Conservation (phyloP, 73 alveolate species). For the Paramecium pentaurelia region DNA sequence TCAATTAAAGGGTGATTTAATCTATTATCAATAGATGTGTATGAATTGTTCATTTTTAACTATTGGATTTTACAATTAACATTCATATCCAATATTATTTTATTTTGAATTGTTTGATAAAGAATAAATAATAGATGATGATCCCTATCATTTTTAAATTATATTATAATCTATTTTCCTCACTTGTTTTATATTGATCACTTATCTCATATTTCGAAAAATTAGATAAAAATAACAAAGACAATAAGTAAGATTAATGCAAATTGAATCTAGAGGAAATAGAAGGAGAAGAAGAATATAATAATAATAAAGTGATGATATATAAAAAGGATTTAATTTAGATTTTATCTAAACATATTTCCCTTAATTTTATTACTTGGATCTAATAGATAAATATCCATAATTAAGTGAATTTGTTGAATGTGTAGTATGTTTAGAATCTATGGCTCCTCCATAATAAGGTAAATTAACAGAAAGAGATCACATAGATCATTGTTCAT, state of each 20-base stretch:
- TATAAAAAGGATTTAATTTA: not conserved
- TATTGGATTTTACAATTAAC: conserved; percentile 11
- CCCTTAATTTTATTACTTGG: not conserved
- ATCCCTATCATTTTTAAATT: not conserved
- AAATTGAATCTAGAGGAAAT: not conserved
- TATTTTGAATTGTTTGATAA: conserved; percentile 22
- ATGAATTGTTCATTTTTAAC: not conserved
- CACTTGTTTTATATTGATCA: not conserved
- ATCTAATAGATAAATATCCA: conserved; percentile 25
- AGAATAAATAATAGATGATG: not conserved
- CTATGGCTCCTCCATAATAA: not conserved
- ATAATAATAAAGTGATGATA: not conserved
- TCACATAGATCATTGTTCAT: not conserved
- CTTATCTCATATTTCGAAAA: not conserved
- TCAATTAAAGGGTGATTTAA: not conserved
- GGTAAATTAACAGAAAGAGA: not conserved
- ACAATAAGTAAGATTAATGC: not conserved
- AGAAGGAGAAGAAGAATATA: conserved; percentile 5
- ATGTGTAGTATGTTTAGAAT: conserved; percentile 33
- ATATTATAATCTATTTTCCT: not conserved
- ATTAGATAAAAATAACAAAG: not conserved
- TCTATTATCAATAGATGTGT: not conserved
- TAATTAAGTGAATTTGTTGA: conserved; percentile 11
- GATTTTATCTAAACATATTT: conserved; percentile 3
- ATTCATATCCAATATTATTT: not conserved